Conservation (phyloP, 139 green algal species). For the Picochlorum sp. region DNA sequence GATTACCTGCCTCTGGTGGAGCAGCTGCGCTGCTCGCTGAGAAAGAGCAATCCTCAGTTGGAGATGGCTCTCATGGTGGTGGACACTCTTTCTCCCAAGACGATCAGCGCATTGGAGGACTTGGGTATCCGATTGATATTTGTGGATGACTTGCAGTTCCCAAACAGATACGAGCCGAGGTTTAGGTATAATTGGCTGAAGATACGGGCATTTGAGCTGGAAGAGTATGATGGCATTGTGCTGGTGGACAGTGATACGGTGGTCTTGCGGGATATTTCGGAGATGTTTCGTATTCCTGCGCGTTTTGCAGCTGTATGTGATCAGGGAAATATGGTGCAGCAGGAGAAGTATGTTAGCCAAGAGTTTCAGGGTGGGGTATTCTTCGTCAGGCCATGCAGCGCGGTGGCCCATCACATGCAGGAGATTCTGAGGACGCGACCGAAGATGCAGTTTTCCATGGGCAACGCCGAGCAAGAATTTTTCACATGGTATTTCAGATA, state of each 20-base stretch:
- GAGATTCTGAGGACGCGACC: background rate
- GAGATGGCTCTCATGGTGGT: background rate
- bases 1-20: background rate
- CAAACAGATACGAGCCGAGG: background rate
- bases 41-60: background rate
- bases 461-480: constrained; percentile 3
- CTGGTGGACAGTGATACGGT: background rate
- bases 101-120: background rate
- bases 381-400: background rate
- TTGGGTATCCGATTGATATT: background rate
- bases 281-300: background rate
- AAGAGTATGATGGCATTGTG: background rate
- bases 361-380: background rate
- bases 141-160: background rate
- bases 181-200: constrained; percentile 2
- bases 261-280: background rate
- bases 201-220: background rate
- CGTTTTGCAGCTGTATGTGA: background rate
- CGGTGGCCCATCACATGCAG: background rate
- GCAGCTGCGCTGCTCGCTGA: background rate
- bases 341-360: background rate
- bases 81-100: background rate
- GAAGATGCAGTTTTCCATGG: background rate
- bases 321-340: background rate
- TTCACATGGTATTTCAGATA: constrained; percentile 7